Evolutionary conservation across 768 basidiomycete species (phyloP).

Genomic region (Serendipita vermifera): DNA sequence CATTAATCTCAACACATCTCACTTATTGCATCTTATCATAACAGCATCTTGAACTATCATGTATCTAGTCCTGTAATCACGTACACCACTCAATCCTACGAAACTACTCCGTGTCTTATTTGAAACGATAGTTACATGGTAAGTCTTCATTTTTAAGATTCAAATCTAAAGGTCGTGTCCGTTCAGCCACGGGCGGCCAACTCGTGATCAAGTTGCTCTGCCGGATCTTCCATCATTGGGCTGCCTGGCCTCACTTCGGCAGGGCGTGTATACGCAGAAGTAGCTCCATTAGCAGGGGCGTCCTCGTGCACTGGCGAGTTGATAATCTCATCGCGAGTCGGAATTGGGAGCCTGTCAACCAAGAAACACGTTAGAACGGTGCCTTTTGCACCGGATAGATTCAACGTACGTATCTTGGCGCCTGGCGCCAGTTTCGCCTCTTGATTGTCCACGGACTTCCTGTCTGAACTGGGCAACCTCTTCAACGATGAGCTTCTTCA

Average conservation of each 20-base stretch:
- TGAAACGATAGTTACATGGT: neutral
- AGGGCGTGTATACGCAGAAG: conserved; percentile 48
- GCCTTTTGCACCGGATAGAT: neutral
- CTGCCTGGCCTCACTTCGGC: conserved; percentile 34
- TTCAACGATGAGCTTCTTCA: conserved; percentile 89
- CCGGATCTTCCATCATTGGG: conserved; percentile 75
- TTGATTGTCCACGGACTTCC: conserved; percentile 75
- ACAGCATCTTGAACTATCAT: too few species aligned
- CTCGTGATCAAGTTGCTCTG: conserved; percentile 73
- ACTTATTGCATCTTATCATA: too few species aligned
- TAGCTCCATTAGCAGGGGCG: conserved; percentile 47
- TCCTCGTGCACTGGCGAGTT: conserved; percentile 59
- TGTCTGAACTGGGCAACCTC: conserved; percentile 84
- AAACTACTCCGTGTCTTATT: neutral
- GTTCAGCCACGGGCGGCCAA: conserved; percentile 52
- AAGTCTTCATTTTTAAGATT: neutral
- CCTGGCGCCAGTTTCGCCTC: conserved; percentile 57
- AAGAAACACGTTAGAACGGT: conserved; percentile 3
- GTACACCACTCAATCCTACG: neutral
- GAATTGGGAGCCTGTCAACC: conserved; percentile 53
- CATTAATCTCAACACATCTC: too few species aligned
- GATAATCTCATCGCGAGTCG: conserved; percentile 67
- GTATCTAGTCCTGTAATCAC: neutral
- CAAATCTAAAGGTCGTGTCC: neutral
- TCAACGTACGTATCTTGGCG: conserved; percentile 58